Conservation (phyloP, 108 stramenopile genomes). For the Cyclotella distinguenda region DNA sequence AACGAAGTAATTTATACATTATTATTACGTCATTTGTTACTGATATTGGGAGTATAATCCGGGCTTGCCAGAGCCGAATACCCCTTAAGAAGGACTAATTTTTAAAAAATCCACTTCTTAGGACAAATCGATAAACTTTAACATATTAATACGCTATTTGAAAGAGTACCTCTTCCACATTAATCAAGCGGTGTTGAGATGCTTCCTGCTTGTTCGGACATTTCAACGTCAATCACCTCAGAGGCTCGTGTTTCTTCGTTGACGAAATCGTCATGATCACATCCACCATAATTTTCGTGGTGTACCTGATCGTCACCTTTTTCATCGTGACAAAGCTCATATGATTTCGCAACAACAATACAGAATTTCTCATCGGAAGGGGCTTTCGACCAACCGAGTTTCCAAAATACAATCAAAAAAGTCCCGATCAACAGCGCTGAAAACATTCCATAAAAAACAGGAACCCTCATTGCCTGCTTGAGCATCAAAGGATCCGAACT, state of each 20-base stretch:
- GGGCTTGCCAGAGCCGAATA: no score
- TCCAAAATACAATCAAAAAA: constrained; percentile 29
- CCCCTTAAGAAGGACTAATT: no score
- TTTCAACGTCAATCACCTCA: constrained; percentile 1
- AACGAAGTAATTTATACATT: constrained; percentile 84
- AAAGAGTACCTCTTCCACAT: not conserved
- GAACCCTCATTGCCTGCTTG: constrained; percentile 27
- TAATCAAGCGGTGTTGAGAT: not conserved
- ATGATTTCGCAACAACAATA: constrained; percentile 28
- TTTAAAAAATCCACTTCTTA: no score
- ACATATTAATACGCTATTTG: no score
- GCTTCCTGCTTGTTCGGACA: not conserved
- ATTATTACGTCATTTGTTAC: no score
- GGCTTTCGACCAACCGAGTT: constrained; percentile 43
- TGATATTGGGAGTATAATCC: no score
- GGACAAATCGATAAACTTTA: no score
- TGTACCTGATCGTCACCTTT: constrained; percentile 7
- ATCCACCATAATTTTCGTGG: not conserved
- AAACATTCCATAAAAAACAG: constrained; percentile 29
- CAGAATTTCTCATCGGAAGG: constrained; percentile 44
- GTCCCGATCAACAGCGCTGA: constrained; percentile 27
- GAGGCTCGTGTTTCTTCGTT: not conserved
- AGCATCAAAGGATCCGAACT: constrained; percentile 3
- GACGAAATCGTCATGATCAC: not conserved
- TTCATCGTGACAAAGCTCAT: constrained; percentile 29